Conservation (phyloP, 148 eudicot genomes). For the Mesembryanthemum crystallinum region DNA sequence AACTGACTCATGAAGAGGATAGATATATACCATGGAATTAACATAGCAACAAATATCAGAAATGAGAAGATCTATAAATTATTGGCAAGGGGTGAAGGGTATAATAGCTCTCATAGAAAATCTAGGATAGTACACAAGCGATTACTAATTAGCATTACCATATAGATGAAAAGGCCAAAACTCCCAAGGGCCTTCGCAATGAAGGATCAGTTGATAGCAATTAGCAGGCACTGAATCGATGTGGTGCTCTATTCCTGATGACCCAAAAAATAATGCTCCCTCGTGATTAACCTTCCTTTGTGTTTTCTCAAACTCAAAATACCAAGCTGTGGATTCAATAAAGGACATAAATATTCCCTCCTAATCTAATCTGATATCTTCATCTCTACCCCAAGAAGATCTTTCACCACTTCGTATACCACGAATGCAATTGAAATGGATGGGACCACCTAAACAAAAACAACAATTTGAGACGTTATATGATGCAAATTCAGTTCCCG, state of each 20-base stretch:
- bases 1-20: not conserved
- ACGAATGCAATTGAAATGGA: conserved; percentile 88
- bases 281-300: conserved; percentile 13
- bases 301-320: conserved; percentile 1
- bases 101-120: conserved; percentile 22
- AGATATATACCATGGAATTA: not conserved
- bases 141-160: conserved; percentile 24
- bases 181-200: conserved; percentile 13
- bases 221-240: conserved; percentile 4
- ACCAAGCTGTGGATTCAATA: conserved; percentile 21
- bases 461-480: conserved; percentile 6
- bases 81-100: not conserved
- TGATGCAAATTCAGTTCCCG: not conserved
- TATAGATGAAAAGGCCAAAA: conserved; percentile 4
- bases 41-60: not conserved
- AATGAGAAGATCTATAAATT: conserved; percentile 7
- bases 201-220: conserved; percentile 6
- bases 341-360: conserved; percentile 16
- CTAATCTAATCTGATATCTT: conserved; percentile 66
- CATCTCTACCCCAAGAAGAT: conserved; percentile 83
- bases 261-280: conserved; percentile 26
- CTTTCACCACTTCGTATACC: conserved; percentile 75
- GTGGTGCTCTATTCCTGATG: conserved; percentile 9
- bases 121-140: conserved; percentile 21
- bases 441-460: conserved; percentile 67